phyloP scores from a whole-genome alignment of 2,329 filamentous ascomycete genomes.

The Arthrobotrys pseudoclavata region DNA sequence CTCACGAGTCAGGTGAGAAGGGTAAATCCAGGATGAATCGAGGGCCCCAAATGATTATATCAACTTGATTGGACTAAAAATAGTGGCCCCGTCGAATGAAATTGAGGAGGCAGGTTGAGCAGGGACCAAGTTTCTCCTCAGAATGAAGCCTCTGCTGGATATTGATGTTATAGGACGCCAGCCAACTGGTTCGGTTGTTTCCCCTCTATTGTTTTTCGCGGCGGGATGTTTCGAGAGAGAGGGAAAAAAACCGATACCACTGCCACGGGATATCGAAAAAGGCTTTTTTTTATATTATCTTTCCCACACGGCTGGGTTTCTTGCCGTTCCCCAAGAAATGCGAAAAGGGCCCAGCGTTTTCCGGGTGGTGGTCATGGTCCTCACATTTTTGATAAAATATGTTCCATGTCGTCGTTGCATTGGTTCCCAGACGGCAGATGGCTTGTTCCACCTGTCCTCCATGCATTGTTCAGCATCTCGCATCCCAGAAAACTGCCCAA shows the following conservation, averaged over 20 bases:
- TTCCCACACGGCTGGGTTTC: conserved; percentile 34
- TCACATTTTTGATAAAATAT: not conserved
- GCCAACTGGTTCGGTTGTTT: conserved; percentile 15
- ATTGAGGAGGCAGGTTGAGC: conserved; percentile 54
- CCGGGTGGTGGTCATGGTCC: not conserved
- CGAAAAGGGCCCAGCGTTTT: not conserved
- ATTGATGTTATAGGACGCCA: conserved; percentile 47
- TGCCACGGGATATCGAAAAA: conserved; percentile 1
- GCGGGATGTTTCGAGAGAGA: conserved; percentile 10
- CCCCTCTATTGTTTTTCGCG: not conserved
- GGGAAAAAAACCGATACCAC: not conserved
- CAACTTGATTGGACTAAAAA: conserved; percentile 48
- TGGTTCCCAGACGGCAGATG: conserved; percentile 23
- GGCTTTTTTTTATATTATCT: conserved; percentile 25
- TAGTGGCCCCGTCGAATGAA: conserved; percentile 41
- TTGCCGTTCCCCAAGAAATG: not conserved
- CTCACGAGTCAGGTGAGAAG: conserved; percentile 40
- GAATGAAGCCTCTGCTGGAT: conserved; percentile 9
- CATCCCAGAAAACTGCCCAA: conserved; percentile 54
- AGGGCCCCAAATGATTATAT: conserved; percentile 18
- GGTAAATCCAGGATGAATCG: conserved; percentile 23
- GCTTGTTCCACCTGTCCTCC: conserved; percentile 17
- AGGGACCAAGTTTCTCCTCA: conserved; percentile 20
- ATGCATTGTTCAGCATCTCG: conserved; percentile 55
- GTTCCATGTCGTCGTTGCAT: conserved; percentile 25